Conservation (phyloP, 2,329 filamentous ascomycete species). For the Xylaria sp. region DNA sequence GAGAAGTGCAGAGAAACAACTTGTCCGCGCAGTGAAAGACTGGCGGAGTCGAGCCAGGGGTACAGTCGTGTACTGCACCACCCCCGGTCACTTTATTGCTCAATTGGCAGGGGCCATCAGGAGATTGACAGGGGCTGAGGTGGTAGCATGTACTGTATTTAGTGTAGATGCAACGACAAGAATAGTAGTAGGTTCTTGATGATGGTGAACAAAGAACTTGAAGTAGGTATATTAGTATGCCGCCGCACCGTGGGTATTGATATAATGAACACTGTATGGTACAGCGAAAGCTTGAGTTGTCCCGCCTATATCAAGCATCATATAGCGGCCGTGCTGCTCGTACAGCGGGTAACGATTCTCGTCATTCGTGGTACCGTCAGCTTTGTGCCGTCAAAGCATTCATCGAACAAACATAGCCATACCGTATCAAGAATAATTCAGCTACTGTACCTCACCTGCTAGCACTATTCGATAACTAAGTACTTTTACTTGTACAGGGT, state of each 20-base stretch:
- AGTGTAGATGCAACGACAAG: constrained; percentile 1
- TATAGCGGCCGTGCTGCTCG: not conserved
- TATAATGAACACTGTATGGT: not conserved
- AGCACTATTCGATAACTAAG: too few relatives aligned
- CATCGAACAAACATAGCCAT: not conserved
- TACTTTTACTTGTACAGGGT: not conserved
- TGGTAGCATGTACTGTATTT: not conserved
- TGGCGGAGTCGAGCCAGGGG: constrained; percentile 20
- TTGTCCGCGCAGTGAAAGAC: constrained; percentile 2
- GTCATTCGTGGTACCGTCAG: not conserved
- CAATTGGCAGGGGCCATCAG: constrained; percentile 24
- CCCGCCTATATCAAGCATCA: not conserved
- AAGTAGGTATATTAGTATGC: not conserved
- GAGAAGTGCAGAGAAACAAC: constrained; percentile 14
- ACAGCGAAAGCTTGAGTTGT: not conserved
- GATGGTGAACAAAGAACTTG: too few relatives aligned
- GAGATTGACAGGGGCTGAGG: constrained; percentile 20
- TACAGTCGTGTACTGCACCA: not conserved
- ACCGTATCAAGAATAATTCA: not conserved
- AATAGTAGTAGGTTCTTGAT: constrained; percentile 3
- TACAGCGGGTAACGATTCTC: not conserved
- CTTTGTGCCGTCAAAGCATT: not conserved
- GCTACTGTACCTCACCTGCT: not conserved
- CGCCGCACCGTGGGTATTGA: not conserved
- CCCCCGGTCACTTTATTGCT: constrained; percentile 26